Conservation (phyloP, 106 monocot genomes). For the Amphibolis antarctica region DNA sequence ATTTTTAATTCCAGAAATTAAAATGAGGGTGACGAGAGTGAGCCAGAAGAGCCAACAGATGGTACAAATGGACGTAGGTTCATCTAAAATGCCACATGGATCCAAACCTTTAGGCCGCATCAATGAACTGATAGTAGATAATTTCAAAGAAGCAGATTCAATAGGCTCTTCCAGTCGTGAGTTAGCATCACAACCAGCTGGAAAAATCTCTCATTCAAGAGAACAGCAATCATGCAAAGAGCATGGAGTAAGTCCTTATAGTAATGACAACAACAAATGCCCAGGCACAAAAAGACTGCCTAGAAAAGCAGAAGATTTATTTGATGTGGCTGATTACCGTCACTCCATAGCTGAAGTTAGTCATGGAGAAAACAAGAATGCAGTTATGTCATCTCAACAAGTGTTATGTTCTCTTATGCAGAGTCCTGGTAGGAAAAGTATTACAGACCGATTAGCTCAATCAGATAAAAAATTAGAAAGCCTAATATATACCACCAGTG, state of each 20-base stretch:
- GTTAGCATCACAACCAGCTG: slow-evolving; percentile 8
- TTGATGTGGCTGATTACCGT: no score
- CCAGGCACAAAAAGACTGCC: background rate
- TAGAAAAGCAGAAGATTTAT: slow-evolving; percentile 9
- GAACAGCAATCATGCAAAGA: slow-evolving; percentile 5
- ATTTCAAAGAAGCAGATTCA: slow-evolving; percentile 4
- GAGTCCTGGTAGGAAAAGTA: no score
- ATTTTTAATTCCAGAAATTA: slow-evolving; percentile 68
- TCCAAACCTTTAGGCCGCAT: slow-evolving; percentile 21
- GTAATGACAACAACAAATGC: background rate
- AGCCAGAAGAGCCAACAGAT: slow-evolving; percentile 28
- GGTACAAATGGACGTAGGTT: slow-evolving; percentile 23
- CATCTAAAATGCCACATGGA: slow-evolving; percentile 21
- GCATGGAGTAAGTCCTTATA: background rate
- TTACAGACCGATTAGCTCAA: no score
- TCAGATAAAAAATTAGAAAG: no score
- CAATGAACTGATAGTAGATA: slow-evolving; percentile 4
- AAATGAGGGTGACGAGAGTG: slow-evolving; percentile 37
- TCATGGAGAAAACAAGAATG: no score
- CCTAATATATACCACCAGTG: no score
- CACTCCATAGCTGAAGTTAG: no score
- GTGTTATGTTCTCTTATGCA: no score
- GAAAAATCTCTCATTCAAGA: slow-evolving; percentile 5
- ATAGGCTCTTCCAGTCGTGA: slow-evolving; percentile 8
- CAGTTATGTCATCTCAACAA: no score